Evolutionary conservation across 495 filamentous ascomycete genomes (phyloP).

Genomic region (Ramalina intermedia): DNA sequence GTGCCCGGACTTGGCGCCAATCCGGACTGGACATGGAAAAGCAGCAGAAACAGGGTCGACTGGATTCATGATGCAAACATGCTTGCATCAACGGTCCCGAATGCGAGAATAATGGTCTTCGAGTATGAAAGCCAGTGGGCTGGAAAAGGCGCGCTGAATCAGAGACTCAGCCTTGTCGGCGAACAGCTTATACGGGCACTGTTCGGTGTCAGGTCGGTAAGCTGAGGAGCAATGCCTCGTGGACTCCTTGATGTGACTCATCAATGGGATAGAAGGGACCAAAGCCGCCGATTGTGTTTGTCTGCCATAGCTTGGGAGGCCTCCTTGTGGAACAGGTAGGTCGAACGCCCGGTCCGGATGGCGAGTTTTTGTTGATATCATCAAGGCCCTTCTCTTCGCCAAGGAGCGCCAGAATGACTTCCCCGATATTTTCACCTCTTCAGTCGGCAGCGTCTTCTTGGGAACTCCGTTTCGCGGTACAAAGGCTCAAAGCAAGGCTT

Average conservation of each 20-base stretch:
- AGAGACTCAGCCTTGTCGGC: conserved; percentile 6
- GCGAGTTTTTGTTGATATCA: background rate
- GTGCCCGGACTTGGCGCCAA: conserved; percentile 5
- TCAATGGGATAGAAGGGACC: background rate
- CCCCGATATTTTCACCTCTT: conserved; percentile 7
- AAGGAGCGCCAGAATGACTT: conserved; percentile 7
- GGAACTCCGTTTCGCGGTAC: conserved; percentile 12
- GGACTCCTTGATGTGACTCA: background rate
- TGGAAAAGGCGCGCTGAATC: conserved; percentile 10
- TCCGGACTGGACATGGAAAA: conserved; percentile 8
- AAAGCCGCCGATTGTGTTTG: conserved; percentile 13
- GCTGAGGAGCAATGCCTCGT: background rate
- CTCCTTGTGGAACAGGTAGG: conserved; percentile 8
- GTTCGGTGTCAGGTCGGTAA: background rate
- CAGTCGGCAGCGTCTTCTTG: conserved; percentile 9
- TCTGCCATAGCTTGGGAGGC: conserved; percentile 11
- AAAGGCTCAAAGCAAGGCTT: conserved; percentile 9
- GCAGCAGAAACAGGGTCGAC: conserved; percentile 11
- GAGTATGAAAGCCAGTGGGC: conserved; percentile 15
- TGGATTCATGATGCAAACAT: conserved; percentile 12
- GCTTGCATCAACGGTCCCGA: conserved; percentile 6
- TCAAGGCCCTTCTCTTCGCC: conserved; percentile 3
- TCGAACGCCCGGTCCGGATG: background rate
- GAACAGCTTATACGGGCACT: conserved; percentile 7
- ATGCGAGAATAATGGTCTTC: conserved; percentile 13